Percentiles rank a stretch among this genome's conserved stretches.
Conservation (phyloP, 2,329 filamentous ascomycete species). For the Chaetomiaceae sp. region DNA sequence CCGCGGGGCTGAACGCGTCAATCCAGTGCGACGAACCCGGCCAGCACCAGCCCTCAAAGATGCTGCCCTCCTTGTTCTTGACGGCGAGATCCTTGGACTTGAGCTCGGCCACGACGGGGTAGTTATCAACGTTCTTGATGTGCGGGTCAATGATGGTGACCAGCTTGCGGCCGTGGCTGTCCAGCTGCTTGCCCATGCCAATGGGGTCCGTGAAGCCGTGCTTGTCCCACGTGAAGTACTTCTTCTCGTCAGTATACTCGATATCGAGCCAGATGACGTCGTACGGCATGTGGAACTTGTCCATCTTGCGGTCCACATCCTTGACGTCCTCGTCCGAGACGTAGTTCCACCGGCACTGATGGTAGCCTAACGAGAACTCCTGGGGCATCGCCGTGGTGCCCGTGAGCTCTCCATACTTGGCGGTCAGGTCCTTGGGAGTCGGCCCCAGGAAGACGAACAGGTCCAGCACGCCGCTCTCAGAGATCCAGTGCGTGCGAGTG, state of each 20-base stretch:
- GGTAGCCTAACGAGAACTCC: conserved; percentile 86
- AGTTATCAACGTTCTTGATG: conserved; percentile 85
- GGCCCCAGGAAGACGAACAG: conserved; percentile 93
- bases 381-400: conserved; percentile 88
- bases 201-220: conserved; percentile 82
- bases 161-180: conserved; percentile 78
- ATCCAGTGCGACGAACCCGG: conserved; percentile 95
- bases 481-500: conserved; percentile 95
- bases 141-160: conserved; percentile 96
- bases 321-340: conserved; percentile 94
- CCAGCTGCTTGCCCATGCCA: conserved; percentile 82
- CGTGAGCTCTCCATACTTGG: conserved; percentile 81
- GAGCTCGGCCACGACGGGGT: conserved; percentile 70
- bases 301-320: conserved; percentile 93
- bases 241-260: conserved; percentile 93
- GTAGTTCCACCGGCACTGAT: conserved; percentile 99
- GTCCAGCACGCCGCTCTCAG: conserved; percentile 82
- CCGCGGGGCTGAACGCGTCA: conserved; percentile 90
- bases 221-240: conserved; percentile 97
- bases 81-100: conserved; percentile 78
- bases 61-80: conserved; percentile 80
- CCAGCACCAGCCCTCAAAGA: conserved; percentile 98
- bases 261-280: conserved; percentile 99
- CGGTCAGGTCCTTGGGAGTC: conserved; percentile 72
- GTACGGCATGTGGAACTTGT: conserved; percentile 91